phyloP scores from a whole-genome alignment of 306 rosid species.

The Calophaca sinica region DNA sequence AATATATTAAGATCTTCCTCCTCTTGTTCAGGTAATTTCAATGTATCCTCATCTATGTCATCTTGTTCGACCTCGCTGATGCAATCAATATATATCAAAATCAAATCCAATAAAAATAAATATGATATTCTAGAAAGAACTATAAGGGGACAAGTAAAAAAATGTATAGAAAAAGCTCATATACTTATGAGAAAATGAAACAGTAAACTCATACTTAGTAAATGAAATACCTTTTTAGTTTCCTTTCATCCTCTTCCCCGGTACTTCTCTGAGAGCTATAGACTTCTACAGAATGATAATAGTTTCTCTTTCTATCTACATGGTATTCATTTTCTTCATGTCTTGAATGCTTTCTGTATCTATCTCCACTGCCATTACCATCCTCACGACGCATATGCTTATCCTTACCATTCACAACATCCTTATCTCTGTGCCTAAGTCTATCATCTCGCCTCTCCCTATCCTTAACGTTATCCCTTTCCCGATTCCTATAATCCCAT shows the following conservation, averaged over 20 bases:
- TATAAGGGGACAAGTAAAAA: background rate
- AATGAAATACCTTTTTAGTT: slow-evolving; percentile 60
- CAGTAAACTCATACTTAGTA: too few relatives aligned
- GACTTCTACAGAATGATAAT: slow-evolving; percentile 44
- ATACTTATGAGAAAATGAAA: too few relatives aligned
- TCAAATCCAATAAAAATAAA: slow-evolving; percentile 21
- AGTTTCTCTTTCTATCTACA: slow-evolving; percentile 49
- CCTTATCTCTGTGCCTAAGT: slow-evolving; percentile 51
- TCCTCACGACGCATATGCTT: slow-evolving; percentile 57
- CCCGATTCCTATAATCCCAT: slow-evolving; percentile 56
- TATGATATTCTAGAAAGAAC: background rate
- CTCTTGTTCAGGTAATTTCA: slow-evolving; percentile 78
- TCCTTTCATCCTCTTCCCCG: slow-evolving; percentile 46
- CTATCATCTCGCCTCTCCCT: slow-evolving; percentile 67
- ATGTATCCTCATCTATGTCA: slow-evolving; percentile 65
- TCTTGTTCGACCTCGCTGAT: slow-evolving; percentile 74
- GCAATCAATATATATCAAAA: slow-evolving; percentile 43
- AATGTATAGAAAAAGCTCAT: slow-evolving; percentile 1
- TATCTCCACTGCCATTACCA: slow-evolving; percentile 55
- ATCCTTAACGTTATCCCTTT: slow-evolving; percentile 51
- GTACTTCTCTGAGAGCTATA: slow-evolving; percentile 46
- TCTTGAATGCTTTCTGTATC: slow-evolving; percentile 60
- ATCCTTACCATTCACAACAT: slow-evolving; percentile 52
- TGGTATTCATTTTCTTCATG: slow-evolving; percentile 58
- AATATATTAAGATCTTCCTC: slow-evolving; percentile 72